A percentile compares a stretch with the other conserved stretches of the same genome.
These are phyloP conservation scores for Apiospora aurea DNA, from an alignment of 2,329 filamentous ascomycete genomes.

Conservation along the genomic window DNA sequence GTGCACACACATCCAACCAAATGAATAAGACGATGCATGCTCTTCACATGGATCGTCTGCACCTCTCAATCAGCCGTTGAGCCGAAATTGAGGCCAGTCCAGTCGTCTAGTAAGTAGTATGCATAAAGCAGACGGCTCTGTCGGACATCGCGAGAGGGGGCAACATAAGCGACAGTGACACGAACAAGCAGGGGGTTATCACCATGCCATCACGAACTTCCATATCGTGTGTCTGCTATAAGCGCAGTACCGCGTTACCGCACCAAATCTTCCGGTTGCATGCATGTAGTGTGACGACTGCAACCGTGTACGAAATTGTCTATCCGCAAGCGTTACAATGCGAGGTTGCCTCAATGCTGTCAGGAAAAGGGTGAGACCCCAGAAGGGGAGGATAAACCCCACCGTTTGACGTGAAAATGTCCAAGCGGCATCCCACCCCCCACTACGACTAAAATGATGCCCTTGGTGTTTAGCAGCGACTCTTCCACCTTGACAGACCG, in stretches of 20 bases:
- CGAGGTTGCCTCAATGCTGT: neutral
- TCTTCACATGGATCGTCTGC: neutral
- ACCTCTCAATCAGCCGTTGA: neutral
- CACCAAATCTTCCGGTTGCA: neutral
- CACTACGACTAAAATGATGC: slow-evolving; percentile 3
- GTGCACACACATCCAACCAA: neutral
- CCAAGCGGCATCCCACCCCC: neutral
- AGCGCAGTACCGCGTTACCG: neutral
- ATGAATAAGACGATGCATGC: neutral
- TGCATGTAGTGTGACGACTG: neutral
- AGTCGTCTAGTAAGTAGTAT: neutral
- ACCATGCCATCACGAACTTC: neutral
- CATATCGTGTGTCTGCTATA: neutral
- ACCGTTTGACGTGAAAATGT: neutral
- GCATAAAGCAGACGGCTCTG: neutral
- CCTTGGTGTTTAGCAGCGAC: neutral
- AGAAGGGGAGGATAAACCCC: neutral
- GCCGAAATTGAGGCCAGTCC: neutral
- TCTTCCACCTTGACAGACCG: neutral
- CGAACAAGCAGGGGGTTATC: neutral
- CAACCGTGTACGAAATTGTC: neutral
- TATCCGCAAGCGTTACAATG: neutral
- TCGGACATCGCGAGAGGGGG: neutral
- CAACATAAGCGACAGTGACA: neutral
- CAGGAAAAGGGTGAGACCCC: neutral